Conservation (phyloP, 106 monocot species). For the Triglochin maritima region DNA sequence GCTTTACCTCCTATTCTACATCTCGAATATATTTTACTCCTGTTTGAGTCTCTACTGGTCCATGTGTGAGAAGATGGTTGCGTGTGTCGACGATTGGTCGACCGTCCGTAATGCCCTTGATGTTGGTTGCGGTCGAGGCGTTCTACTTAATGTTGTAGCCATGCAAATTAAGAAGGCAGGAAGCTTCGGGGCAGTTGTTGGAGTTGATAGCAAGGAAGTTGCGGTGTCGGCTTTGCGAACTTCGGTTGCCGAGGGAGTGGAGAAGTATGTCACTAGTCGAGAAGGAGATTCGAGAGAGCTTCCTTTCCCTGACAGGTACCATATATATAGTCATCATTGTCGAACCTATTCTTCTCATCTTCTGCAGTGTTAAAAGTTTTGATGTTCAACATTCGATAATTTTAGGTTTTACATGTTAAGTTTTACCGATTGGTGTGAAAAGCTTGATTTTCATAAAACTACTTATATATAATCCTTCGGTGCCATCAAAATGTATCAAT, state of each 20-base stretch:
- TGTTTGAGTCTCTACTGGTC: constrained; percentile 43
- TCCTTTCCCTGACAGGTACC: constrained; percentile 37
- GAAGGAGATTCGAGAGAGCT: constrained; percentile 46
- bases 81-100: constrained; percentile 60
- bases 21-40: constrained; percentile 35
- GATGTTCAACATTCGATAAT: no score
- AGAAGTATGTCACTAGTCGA: constrained; percentile 66
- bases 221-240: constrained; percentile 44
- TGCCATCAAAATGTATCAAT: no score
- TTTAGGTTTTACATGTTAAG: no score
- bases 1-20: constrained; percentile 40
- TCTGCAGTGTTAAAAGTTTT: no score
- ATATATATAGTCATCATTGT: background rate
- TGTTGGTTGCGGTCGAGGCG: constrained; percentile 52
- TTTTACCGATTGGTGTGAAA: no score
- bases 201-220: constrained; percentile 30
- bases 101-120: constrained; percentile 56
- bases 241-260: constrained; percentile 47
- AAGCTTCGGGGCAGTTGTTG: constrained; percentile 38
- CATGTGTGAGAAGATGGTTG: constrained; percentile 48
- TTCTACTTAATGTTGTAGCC: constrained; percentile 52
- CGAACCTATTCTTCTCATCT: no score
- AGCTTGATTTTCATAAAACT: no score
- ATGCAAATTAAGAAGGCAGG: constrained; percentile 46
- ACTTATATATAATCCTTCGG: no score